Percentiles rank a stretch among this genome's conserved stretches.
Conservation (phyloP, 2,329 filamentous ascomycete genomes). For the Neofusicoccum kwambonambiense region DNA sequence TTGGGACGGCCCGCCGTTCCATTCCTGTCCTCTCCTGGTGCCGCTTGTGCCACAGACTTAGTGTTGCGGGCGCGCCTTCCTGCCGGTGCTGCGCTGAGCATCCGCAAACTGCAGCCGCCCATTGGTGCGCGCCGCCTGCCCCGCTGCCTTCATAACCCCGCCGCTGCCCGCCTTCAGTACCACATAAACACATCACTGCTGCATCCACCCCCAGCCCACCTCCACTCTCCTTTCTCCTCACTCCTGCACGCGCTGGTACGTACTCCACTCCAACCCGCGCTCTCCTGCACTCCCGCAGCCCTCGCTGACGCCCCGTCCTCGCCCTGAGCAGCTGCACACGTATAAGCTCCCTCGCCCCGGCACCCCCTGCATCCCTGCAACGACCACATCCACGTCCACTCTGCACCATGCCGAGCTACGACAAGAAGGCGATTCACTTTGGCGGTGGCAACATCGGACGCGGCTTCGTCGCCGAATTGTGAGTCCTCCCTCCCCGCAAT, state of each 20-base stretch:
- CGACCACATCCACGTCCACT: background rate
- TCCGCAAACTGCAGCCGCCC: background rate
- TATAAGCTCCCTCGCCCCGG: background rate
- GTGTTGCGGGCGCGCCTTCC: slow-evolving; percentile 1
- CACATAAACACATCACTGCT: slow-evolving; percentile 11
- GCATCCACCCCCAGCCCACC: slow-evolving; percentile 11
- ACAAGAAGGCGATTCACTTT: slow-evolving; percentile 54
- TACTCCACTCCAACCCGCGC: slow-evolving; percentile 2
- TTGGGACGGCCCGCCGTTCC: slow-evolving; percentile 7
- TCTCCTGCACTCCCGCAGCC: background rate
- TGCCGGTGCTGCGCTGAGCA: slow-evolving; percentile 3
- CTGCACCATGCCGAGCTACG: slow-evolving; percentile 23
- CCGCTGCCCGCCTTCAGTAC: slow-evolving; percentile 1
- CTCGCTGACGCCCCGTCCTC: background rate
- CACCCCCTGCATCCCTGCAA: background rate
- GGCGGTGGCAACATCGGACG: slow-evolving; percentile 55
- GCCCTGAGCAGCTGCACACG: background rate
- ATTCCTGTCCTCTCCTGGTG: background rate
- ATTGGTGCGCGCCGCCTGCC: slow-evolving; percentile 9
- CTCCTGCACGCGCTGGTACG: background rate
- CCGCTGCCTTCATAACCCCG: slow-evolving; percentile 15
- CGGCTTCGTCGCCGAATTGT: slow-evolving; percentile 43
- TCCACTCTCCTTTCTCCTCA: slow-evolving; percentile 6
- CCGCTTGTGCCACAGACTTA: slow-evolving; percentile 4
- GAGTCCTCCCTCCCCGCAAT: background rate